A percentile compares a stretch with the other conserved stretches of the same genome.
Conservation (phyloP, 140 eudicot genomes). For the Flaveria floridana region DNA sequence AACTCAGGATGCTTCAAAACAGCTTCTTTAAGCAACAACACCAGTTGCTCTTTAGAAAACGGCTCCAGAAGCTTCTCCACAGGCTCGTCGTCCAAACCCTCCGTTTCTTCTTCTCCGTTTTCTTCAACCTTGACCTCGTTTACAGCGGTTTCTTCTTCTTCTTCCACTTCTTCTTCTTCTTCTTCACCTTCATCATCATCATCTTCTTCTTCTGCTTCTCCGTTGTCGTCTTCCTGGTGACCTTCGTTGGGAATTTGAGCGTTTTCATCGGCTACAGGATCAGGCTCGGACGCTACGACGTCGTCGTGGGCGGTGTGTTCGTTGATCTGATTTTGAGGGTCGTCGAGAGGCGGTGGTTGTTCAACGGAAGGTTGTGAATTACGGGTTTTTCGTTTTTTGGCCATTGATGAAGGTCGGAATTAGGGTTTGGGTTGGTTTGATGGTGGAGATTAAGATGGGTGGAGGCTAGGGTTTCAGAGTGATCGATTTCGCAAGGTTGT, state of each 20-base stretch:
- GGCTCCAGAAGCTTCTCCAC: slow-evolving; percentile 85
- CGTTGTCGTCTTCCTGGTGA: background rate
- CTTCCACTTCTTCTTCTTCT: slow-evolving; percentile 31
- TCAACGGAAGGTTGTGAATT: slow-evolving; percentile 37
- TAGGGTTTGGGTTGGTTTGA: slow-evolving; percentile 23
- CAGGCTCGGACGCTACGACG: slow-evolving; percentile 19
- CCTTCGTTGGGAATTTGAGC: slow-evolving; percentile 26
- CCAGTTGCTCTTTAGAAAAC: slow-evolving; percentile 71
- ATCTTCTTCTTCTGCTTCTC: background rate
- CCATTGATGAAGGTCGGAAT: slow-evolving; percentile 35
- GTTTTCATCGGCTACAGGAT: slow-evolving; percentile 11
- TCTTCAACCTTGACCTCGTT: slow-evolving; percentile 32
- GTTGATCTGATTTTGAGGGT: slow-evolving; percentile 21
- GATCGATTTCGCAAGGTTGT: background rate
- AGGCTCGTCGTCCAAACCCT: slow-evolving; percentile 66
- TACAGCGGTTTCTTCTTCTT: slow-evolving; percentile 32
- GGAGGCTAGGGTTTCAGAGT: slow-evolving; percentile 38
- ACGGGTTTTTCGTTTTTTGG: slow-evolving; percentile 71
- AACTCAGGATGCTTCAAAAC: slow-evolving; percentile 60
- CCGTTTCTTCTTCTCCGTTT: slow-evolving; percentile 23
- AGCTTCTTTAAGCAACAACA: slow-evolving; percentile 54
- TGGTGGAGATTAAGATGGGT: background rate
- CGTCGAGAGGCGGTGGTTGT: slow-evolving; percentile 20
- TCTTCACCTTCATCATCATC: slow-evolving; percentile 21
- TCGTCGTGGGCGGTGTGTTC: slow-evolving; percentile 12